Conservation (phyloP, 1,139 yeast genomes). For the Wickerhamiella infanticola region DNA sequence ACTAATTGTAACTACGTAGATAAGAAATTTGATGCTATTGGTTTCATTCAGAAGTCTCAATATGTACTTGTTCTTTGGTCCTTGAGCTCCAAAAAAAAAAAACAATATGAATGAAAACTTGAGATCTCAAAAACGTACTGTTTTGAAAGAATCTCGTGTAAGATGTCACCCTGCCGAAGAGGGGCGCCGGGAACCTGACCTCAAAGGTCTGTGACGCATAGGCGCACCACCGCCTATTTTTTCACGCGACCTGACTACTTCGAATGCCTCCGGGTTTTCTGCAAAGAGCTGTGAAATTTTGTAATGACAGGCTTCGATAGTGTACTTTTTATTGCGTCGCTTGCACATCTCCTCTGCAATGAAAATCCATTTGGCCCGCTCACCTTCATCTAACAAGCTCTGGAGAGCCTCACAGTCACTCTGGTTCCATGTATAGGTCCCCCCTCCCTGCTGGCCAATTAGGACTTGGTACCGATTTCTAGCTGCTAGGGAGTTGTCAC, state of each 20-base stretch:
- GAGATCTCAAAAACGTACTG: too few relatives aligned
- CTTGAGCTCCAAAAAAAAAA: too few relatives aligned
- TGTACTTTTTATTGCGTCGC: slow-evolving; percentile 39
- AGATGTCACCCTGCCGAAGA: neutral
- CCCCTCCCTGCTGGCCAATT: slow-evolving; percentile 74
- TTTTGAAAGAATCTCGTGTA: too few relatives aligned
- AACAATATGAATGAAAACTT: too few relatives aligned
- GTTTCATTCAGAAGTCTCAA: too few relatives aligned
- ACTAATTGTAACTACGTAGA: too few relatives aligned
- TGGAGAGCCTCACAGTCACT: slow-evolving; percentile 42
- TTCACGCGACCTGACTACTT: slow-evolving; percentile 24
- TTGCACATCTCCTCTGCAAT: slow-evolving; percentile 47
- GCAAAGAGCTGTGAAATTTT: slow-evolving; percentile 39
- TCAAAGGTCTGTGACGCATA: slow-evolving; percentile 6
- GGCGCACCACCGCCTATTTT: slow-evolving; percentile 14
- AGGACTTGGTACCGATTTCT: slow-evolving; percentile 66
- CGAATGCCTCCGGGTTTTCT: slow-evolving; percentile 42
- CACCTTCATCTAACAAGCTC: slow-evolving; percentile 48
- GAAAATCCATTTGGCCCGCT: slow-evolving; percentile 53
- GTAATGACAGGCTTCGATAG: slow-evolving; percentile 41
- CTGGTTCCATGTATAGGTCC: slow-evolving; percentile 46
- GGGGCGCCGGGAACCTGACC: neutral
- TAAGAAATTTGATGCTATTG: too few relatives aligned
- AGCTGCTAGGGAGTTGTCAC: slow-evolving; percentile 58
- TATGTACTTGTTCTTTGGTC: too few relatives aligned